A percentile compares a stretch with the other conserved stretches of the same genome.
phyloP scores from a whole-genome alignment of 495 filamentous ascomycete genomes.

The Podospora pseudoanserina region DNA sequence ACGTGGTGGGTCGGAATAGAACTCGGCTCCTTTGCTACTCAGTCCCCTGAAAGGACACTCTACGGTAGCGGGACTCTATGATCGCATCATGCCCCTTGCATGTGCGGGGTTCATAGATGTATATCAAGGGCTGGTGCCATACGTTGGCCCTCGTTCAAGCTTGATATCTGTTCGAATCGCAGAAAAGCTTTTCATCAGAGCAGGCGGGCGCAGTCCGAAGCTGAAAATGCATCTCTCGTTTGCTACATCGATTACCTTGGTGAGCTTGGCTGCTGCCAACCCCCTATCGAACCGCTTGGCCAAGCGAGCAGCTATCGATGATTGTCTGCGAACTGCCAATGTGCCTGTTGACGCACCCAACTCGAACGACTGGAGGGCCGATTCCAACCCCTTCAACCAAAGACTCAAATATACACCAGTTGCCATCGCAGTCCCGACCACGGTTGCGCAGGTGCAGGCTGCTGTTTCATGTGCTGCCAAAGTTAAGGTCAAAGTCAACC shows the following conservation, averaged over 20 bases:
- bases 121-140: slow-evolving; percentile 1
- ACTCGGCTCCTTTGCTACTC: neutral
- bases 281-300: slow-evolving; percentile 12
- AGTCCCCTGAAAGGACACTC: neutral
- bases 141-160: neutral
- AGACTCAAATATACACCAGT: slow-evolving; percentile 37
- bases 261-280: slow-evolving; percentile 19
- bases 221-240: slow-evolving; percentile 18
- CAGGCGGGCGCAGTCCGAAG: neutral
- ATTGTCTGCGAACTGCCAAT: slow-evolving; percentile 37
- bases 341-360: slow-evolving; percentile 33
- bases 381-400: slow-evolving; percentile 41
- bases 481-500: slow-evolving; percentile 40
- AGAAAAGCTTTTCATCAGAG: neutral
- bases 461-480: slow-evolving; percentile 42
- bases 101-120: neutral
- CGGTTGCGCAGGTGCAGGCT: slow-evolving; percentile 38
- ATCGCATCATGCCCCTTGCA: neutral
- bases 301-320: slow-evolving; percentile 37
- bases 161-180: slow-evolving; percentile 3
- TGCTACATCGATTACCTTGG: slow-evolving; percentile 17
- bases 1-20: neutral
- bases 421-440: slow-evolving; percentile 42
- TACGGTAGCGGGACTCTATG: neutral
- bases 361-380: slow-evolving; percentile 39